Percentiles rank a stretch among this genome's conserved stretches.
phyloP scores from a whole-genome alignment of 768 basidiomycete genomes.

The Gloeostereum incarnatum region DNA sequence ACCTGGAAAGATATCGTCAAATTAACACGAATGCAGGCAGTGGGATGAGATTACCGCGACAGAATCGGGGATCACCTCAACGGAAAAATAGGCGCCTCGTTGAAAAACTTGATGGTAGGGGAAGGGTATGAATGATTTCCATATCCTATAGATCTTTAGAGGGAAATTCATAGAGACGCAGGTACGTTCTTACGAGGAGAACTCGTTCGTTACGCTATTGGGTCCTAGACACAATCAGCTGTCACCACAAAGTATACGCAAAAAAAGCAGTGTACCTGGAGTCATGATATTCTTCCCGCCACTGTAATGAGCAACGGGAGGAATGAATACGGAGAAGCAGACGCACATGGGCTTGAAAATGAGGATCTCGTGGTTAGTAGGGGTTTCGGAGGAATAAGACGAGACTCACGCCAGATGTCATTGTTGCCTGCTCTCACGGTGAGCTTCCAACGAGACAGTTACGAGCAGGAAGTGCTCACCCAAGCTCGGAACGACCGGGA shows the following conservation, averaged over 20 bases:
- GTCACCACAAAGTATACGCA: too few species aligned
- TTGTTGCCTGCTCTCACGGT: conserved; percentile 58
- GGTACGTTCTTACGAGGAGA: conserved; percentile 44
- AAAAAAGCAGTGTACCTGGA: too few species aligned
- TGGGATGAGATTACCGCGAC: too few species aligned
- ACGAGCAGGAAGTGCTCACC: conserved; percentile 38
- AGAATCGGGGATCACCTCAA: conserved; percentile 68
- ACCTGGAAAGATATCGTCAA: too few species aligned
- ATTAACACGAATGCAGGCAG: too few species aligned
- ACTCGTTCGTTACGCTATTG: conserved; percentile 60
- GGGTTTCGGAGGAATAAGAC: conserved; percentile 5
- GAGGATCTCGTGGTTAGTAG: conserved; percentile 8
- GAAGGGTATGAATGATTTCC: conserved; percentile 75
- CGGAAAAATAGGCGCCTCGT: conserved; percentile 77
- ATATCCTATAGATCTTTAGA: conserved; percentile 43
- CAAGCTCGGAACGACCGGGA: conserved; percentile 76
- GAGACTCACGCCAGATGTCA: conserved; percentile 75
- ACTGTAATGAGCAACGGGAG: background rate
- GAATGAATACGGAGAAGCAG: conserved; percentile 1
- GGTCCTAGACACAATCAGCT: conserved; percentile 33
- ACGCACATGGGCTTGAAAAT: conserved; percentile 47
- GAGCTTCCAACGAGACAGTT: conserved; percentile 2
- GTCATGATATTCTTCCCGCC: conserved; percentile 49
- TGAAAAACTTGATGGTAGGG: conserved; percentile 75
- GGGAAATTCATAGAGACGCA: background rate